These are phyloP conservation scores for Dalbergia cultrata DNA, from an alignment of 306 rosid genomes.

Conservation along the genomic window DNA sequence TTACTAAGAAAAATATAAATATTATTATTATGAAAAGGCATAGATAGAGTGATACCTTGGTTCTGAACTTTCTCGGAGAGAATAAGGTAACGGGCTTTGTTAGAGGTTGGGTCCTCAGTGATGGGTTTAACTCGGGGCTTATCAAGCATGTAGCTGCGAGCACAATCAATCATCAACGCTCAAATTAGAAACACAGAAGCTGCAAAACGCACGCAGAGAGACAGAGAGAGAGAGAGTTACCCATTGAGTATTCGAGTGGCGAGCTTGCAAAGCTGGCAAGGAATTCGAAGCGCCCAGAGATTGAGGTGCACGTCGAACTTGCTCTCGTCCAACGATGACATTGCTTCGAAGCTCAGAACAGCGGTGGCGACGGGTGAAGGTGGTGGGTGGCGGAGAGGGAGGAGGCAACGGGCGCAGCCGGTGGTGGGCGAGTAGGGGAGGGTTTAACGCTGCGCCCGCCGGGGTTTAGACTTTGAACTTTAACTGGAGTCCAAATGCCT, in stretches of 20 bases:
- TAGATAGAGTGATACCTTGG: constrained; percentile 52
- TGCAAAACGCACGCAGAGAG: neutral
- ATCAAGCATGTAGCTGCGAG: constrained; percentile 85
- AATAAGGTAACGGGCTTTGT: constrained; percentile 75
- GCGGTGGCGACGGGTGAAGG: too few species aligned
- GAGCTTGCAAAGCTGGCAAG: constrained; percentile 81
- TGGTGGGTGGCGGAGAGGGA: too few species aligned
- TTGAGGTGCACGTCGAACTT: constrained; percentile 72
- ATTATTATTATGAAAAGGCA: neutral
- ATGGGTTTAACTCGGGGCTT: constrained; percentile 88
- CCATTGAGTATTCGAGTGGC: constrained; percentile 83
- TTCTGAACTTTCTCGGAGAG: constrained; percentile 73
- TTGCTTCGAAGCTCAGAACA: constrained; percentile 12
- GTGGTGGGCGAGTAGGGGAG: neutral
- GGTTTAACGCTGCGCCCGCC: too few species aligned
- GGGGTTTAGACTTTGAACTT: too few species aligned
- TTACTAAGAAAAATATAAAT: neutral
- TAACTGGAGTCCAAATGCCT: too few species aligned
- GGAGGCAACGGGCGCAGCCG: neutral
- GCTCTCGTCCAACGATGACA: constrained; percentile 73
- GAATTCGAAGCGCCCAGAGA: constrained; percentile 87
- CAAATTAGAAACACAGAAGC: neutral
- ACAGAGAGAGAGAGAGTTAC: constrained; percentile 42
- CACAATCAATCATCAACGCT: neutral
- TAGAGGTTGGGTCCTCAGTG: constrained; percentile 75